Percentiles rank a stretch among this genome's conserved stretches.
These are phyloP conservation scores for Aureobasidium musti DNA, from an alignment of 2,329 filamentous ascomycete species.

Conservation along the genomic window DNA sequence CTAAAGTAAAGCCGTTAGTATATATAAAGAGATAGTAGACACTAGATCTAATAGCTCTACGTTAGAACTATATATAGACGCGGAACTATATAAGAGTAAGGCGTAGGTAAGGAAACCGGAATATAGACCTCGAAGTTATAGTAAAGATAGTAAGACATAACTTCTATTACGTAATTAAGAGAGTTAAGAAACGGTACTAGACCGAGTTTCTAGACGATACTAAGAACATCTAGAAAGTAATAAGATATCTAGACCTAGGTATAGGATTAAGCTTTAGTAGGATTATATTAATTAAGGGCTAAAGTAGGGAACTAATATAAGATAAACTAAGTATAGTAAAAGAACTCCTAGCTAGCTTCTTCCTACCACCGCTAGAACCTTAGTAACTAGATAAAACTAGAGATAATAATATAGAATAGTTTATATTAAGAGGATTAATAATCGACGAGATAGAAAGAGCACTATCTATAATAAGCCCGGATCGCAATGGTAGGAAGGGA, in stretches of 20 bases:
- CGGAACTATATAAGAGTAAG: neutral
- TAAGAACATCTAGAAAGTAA: no score
- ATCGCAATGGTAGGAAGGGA: constrained; percentile 30
- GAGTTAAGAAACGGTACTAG: constrained; percentile 16
- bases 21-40: constrained; percentile 41
- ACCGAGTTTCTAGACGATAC: constrained; percentile 18
- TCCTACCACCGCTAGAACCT: neutral
- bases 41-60: constrained; percentile 12
- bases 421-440: neutral
- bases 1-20: constrained; percentile 36
- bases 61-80: no score
- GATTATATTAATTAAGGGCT: no score
- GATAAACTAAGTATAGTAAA: neutral
- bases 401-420: neutral
- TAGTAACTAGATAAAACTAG: neutral
- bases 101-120: neutral
- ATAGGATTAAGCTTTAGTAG: no score
- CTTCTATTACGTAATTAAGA: constrained; percentile 31
- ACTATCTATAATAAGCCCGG: constrained; percentile 19
- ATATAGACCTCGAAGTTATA: neutral
- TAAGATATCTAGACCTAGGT: no score
- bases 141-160: constrained; percentile 34
- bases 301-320: no score
- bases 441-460: no score
- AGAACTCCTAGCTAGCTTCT: neutral